Evolutionary conservation across 2,329 filamentous ascomycete species (phyloP), one percentile per base, ranked within the genome.

Genomic region (Fusarium pilosicola): DNA sequence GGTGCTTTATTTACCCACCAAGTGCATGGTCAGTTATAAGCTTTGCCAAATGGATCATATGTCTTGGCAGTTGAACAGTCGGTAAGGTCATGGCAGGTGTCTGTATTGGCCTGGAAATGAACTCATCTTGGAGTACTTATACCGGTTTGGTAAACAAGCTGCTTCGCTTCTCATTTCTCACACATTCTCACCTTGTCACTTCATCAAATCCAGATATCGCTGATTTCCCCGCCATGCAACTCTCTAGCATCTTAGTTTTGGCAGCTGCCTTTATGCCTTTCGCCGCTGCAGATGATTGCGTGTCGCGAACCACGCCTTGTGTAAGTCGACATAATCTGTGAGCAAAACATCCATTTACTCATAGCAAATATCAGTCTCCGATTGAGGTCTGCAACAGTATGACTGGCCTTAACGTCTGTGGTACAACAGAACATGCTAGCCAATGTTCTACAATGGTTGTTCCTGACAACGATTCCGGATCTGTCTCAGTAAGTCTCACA

Each of bases 291-390:
- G 48, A 36, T 13, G 5, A 12, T 13, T 54, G 49, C 24, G 32
- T 38, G 13, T 1, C 5, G 18, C 49, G 49, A 28, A 28, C 13
- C 18, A 38, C 32, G 5, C 18, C 32, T 22, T 54, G 49, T 17
- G 49, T 54, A 38, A 54, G 32, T 38, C 3, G 2, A 8, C 9
- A 20, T 6, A 3, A 15, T 12, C 6, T 12, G 1, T 9, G 4
- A 26, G 17, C 1, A 12, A 0, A 11, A 26, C 11, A 8, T 3
- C 1, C 3, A 1, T 12, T 7, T 15, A 22, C n/a, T 36, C 6
- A 38, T 15, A 15, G 2, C 4, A 6, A 0, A 26, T 38, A 7
- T 0, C 5, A 54, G 49, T 28, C 32, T 13, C 49, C 49, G 1
- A 28, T 54, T 17, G 13, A 3, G 22, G 32, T 38, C 9, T 54